Percentiles rank a stretch among this genome's conserved stretches.
Evolutionary conservation across 2,329 filamentous ascomycete genomes (phyloP).

Genomic region (Paecilomyces sp.): DNA sequence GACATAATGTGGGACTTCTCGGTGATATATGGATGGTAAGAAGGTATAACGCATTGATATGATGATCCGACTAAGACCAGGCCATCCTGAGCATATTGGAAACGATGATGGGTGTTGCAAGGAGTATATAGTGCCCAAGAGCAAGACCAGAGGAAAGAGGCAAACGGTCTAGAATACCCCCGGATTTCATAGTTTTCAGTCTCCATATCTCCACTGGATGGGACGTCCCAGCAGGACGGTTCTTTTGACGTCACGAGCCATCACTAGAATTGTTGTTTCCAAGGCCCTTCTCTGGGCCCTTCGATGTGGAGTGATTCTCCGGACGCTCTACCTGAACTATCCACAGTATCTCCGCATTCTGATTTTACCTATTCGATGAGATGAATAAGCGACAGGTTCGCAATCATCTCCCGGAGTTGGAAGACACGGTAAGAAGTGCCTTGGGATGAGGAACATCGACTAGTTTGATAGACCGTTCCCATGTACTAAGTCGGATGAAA

Average conservation of each 20-base stretch:
- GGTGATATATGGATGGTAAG: neutral
- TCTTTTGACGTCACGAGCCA: conserved; percentile 2
- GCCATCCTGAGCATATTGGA: conserved; percentile 6
- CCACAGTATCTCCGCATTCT: conserved; percentile 9
- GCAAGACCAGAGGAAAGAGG: neutral
- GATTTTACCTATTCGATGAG: conserved; percentile 5
- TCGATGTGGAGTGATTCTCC: conserved; percentile 16
- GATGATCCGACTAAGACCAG: neutral
- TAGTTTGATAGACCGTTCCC: neutral
- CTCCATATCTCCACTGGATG: neutral
- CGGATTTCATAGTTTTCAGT: neutral
- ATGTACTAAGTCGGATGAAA: neutral
- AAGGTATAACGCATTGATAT: neutral
- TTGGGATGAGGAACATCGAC: neutral
- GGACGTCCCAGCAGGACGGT: neutral
- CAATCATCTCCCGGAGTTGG: conserved; percentile 4
- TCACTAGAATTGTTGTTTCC: neutral
- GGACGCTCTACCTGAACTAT: conserved; percentile 12
- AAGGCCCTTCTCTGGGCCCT: neutral
- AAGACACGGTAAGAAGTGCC: neutral
- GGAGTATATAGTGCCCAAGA: neutral
- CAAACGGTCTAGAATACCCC: neutral
- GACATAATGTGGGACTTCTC: neutral
- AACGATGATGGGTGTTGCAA: neutral
- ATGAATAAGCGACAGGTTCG: conserved; percentile 6